Conservation (phyloP, 108 stramenopile species). For the Schizochytrium sp. region DNA sequence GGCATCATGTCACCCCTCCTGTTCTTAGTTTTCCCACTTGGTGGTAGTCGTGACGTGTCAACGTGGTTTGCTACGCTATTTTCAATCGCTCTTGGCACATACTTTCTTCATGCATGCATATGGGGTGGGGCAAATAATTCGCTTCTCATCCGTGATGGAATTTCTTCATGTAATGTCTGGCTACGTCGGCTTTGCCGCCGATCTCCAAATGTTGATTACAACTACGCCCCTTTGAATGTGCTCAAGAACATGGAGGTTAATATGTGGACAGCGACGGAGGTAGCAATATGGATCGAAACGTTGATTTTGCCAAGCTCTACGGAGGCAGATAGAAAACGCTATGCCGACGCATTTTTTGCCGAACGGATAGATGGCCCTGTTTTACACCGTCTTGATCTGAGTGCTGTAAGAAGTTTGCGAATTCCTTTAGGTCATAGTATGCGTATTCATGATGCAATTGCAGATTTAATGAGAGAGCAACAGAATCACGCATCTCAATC, state of each 20-base stretch:
- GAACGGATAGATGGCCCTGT: slow-evolving; percentile 24
- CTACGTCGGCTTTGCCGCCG: not conserved
- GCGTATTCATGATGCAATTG: not conserved
- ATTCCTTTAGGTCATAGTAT: slow-evolving; percentile 33
- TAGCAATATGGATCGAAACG: slow-evolving; percentile 12
- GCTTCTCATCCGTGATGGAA: not conserved
- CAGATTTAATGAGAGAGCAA: not conserved
- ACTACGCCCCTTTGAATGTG: not conserved
- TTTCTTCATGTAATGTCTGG: not conserved
- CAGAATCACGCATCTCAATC: no score
- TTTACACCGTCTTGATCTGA: not conserved
- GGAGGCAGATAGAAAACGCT: not conserved
- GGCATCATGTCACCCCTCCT: slow-evolving; percentile 22
- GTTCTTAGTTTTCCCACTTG: not conserved
- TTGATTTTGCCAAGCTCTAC: slow-evolving; percentile 26
- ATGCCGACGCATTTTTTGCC: slow-evolving; percentile 27
- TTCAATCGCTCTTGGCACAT: no score
- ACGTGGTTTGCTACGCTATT: slow-evolving; percentile 12
- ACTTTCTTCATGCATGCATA: slow-evolving; percentile 15
- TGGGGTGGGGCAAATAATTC: not conserved
- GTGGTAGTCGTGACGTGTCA: not conserved
- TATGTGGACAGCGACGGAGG: slow-evolving; percentile 23
- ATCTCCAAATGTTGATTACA: not conserved
- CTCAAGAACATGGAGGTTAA: not conserved
- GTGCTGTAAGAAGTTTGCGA: not conserved